phyloP scores from a whole-genome alignment of 176 grass and related monocot genomes.

The Aegilops tauschii region DNA sequence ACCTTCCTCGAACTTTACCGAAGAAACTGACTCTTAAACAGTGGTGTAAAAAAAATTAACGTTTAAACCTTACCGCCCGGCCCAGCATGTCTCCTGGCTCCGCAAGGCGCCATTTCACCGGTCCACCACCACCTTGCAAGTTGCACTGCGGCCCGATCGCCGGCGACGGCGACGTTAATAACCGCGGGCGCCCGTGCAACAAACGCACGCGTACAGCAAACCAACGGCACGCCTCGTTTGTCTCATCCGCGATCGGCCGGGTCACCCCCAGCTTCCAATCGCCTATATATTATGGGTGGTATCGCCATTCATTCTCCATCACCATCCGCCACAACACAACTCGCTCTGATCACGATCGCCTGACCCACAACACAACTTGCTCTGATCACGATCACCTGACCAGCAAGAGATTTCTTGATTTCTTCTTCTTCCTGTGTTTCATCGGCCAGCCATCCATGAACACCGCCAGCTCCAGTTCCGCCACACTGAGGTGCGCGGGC shows the following conservation, averaged over 20 bases:
- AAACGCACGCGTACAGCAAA: background rate
- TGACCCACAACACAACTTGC: background rate
- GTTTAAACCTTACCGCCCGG: background rate
- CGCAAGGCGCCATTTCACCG: background rate
- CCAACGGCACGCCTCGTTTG: background rate
- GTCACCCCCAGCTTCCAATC: background rate
- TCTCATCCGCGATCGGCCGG: background rate
- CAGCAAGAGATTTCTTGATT: background rate
- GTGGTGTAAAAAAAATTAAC: background rate
- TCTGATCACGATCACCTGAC: background rate
- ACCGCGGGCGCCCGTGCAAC: background rate
- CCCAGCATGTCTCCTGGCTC: background rate
- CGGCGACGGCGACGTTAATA: slow-evolving; percentile 5
- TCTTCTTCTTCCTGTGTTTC: background rate
- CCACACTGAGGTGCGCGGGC: background rate
- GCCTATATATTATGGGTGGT: background rate
- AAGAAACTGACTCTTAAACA: background rate
- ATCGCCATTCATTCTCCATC: background rate
- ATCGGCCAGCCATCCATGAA: background rate
- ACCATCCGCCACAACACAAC: background rate
- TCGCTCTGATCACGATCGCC: background rate
- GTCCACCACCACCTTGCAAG: background rate
- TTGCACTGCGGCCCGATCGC: background rate
- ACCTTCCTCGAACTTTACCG: background rate
- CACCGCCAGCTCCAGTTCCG: background rate